Base-by-base conservation (phyloP, 169 alveolate genomes). In the Cryptosporidium ubiquitum region DNA sequence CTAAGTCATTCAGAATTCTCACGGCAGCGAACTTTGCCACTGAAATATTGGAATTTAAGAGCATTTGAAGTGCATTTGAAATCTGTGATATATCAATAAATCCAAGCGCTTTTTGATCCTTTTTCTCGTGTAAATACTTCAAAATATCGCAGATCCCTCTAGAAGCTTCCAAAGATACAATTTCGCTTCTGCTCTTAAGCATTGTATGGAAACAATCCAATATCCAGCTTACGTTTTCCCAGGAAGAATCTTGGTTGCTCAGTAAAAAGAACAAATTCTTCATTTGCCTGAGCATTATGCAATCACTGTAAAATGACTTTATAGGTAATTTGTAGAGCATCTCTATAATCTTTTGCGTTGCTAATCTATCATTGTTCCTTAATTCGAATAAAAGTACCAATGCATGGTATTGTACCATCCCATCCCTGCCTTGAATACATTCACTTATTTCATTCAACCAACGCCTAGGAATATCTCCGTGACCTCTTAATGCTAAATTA, bases 401-500 rank as follows among this genome's bases (percentile, higher is more conserved):
- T 57, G 99, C 99, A 86, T 98, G 99, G 55, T 93, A 97, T 57
- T 97, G 98, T 49, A 97, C 97, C 96, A 96, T 96, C 52, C 96
- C 95, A 91, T 95, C 95, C 68, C 94, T 86, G 91, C 93, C 93
- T 70, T 92, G 95, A 66, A 94, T 94, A 91, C 96, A 97, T 92
- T 95, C 97, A 92, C 95, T 93, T 86, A 91, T 92, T 79, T 94
- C 97, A 70, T 92, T 91, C 23, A 92, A 91, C 98, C 97, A 95
- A n/a, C 86, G 58, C 57, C 97, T 93, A 92, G 95, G 96, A 7
- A 97, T 98, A 60, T 96, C 94, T 39, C 96, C 99, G 35, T 97
- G 96, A 49, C 96, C 96, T 70, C 96, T 95, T 39, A 84, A 55
- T 69, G 93, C 93, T 84, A 98, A 91, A 66, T 96, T 94, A 58